phyloP scores from a whole-genome alignment of 257 asterid genomes.

The Nicotiana paniculata region DNA sequence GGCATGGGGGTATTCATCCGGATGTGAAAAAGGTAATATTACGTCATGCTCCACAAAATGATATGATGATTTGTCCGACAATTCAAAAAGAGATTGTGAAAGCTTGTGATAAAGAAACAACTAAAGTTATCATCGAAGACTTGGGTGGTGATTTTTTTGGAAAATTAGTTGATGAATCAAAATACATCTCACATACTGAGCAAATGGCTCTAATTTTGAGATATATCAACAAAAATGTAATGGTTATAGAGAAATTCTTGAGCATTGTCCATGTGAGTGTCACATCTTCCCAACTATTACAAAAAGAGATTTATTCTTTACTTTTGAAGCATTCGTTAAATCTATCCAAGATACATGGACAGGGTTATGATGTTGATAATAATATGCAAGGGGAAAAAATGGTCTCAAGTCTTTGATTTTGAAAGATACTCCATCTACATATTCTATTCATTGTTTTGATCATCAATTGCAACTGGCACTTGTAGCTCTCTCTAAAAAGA shows the following conservation, averaged over 20 bases:
- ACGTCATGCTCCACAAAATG: background rate
- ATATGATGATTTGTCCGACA: background rate
- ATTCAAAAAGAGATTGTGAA: background rate
- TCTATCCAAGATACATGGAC: background rate
- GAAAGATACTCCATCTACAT: background rate
- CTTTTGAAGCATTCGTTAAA: background rate
- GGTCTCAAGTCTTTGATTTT: background rate
- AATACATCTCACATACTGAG: background rate
- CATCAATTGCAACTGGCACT: background rate
- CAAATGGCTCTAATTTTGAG: background rate
- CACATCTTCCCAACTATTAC: background rate
- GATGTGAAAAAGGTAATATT: background rate
- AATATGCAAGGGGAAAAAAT: background rate
- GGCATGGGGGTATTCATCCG: background rate
- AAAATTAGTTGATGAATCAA: background rate
- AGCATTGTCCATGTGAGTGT: background rate
- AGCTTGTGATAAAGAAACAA: background rate
- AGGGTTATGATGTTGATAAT: background rate
- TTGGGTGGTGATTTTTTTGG: background rate
- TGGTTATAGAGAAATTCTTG: background rate
- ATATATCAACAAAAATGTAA: background rate
- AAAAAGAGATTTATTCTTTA: background rate
- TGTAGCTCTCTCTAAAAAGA: background rate
- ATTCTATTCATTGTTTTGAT: background rate
- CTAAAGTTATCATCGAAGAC: background rate